Evolutionary conservation across 2,329 filamentous ascomycete genomes (phyloP).

Genomic region (Chalara sp.): DNA sequence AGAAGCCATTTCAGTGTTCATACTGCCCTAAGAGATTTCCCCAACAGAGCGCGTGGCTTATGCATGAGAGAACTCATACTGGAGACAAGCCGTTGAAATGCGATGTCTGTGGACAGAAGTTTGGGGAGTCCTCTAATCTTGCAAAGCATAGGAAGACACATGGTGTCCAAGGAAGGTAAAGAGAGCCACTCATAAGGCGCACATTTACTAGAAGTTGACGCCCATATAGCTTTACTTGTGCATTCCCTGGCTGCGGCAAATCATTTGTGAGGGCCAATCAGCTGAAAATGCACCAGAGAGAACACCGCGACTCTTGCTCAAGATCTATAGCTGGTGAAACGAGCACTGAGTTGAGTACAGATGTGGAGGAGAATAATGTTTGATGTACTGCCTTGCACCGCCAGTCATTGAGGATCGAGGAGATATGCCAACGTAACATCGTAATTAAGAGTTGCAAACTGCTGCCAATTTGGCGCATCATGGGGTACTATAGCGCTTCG

Average conservation of each 20-base stretch:
- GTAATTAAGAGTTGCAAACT: too few relatives aligned
- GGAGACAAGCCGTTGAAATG: constrained; percentile 57
- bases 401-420: too few relatives aligned
- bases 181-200: neutral
- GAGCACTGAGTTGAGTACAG: neutral
- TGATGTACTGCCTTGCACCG: too few relatives aligned
- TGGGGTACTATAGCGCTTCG: too few relatives aligned
- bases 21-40: constrained; percentile 53
- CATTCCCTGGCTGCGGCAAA: constrained; percentile 41
- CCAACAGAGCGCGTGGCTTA: constrained; percentile 63
- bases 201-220: neutral
- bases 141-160: constrained; percentile 61
- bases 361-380: too few relatives aligned
- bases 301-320: constrained; percentile 2
- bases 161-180: constrained; percentile 38
- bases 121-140: constrained; percentile 60
- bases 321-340: neutral
- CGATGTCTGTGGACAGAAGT: constrained; percentile 49
- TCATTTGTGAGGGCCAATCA: constrained; percentile 56
- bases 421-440: too few relatives aligned
- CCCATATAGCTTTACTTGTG: constrained; percentile 38
- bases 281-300: constrained; percentile 44
- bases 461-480: too few relatives aligned
- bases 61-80: constrained; percentile 61
- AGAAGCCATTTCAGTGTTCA: constrained; percentile 54